Evolutionary conservation across 441 rosid species (phyloP), one percentile per base, ranked within the genome.

Genomic region (Rhodomyrtus psidioides): DNA sequence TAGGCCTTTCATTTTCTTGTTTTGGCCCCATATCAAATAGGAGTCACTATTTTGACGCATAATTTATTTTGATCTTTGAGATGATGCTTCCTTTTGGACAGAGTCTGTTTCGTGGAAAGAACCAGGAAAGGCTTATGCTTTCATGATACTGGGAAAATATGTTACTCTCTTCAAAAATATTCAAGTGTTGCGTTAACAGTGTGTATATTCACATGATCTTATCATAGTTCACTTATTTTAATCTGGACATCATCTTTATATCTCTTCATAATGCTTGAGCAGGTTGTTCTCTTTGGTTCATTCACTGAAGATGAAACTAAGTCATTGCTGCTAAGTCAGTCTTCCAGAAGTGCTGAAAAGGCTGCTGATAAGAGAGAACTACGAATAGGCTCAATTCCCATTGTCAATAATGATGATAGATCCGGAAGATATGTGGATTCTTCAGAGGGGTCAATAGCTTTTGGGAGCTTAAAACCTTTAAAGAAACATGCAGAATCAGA

Each of bases 271-370:
- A 53, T 53, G 56, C 6, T 53, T 28, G 59, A 74, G 85, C 91
- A 95, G 96, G 84, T 94, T 42, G 51, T 96, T 53, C 81, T 96
- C 86, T 97, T 97, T 90, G 99, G 99, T 49, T 97, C 99, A 49
- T 97, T 97, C 88, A 94, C 98, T 53, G 99, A 96, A 91, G 95
- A 97, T 55, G 99, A 96, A 88, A 94, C 97, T 74, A 93, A 87
- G 87, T 94, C 93, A 83, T 90, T 90, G 90, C 91, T 91, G 87
- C 86, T 81, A 57, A 91, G 88, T 82, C 90, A 86, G 86, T 90
- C 95, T 39, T 82, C 93, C 86, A 91, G 57, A 49, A 93, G 86
- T 55, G 87, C 89, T 88, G 94, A 90, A 23, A 93, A 93, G 85
- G 88, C 86, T 54, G 90, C 74, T 30, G 89, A 85, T 74, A 91